A percentile compares a stretch with the other conserved stretches of the same genome.
Conservation (phyloP, 1,139 yeast species). For the Debaryomyces robertsiae region DNA sequence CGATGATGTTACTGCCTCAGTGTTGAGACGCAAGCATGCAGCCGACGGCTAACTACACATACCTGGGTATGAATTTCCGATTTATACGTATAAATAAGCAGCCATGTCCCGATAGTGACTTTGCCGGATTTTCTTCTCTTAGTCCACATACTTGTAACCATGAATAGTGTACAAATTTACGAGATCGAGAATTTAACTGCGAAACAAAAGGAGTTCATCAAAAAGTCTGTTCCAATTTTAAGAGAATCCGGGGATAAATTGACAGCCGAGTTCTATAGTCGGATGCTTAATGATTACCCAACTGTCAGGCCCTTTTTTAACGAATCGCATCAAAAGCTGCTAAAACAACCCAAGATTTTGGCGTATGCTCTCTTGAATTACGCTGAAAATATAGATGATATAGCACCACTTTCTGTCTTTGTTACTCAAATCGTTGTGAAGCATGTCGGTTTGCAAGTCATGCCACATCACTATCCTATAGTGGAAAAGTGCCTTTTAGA, state of each 20-base stretch:
- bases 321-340: slow-evolving; percentile 55
- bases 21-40: too few relatives aligned
- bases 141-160: too few relatives aligned
- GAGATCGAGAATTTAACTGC: slow-evolving; percentile 27
- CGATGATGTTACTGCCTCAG: too few relatives aligned
- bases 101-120: too few relatives aligned
- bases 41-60: too few relatives aligned
- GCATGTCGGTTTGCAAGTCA: slow-evolving; percentile 65
- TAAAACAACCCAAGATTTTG: slow-evolving; percentile 64
- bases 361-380: slow-evolving; percentile 65
- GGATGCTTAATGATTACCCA: slow-evolving; percentile 56
- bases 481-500: slow-evolving; percentile 59
- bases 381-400: slow-evolving; percentile 64
- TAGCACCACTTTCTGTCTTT: slow-evolving; percentile 53
- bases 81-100: too few relatives aligned
- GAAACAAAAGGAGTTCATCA: slow-evolving; percentile 43
- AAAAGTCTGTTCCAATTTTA: slow-evolving; percentile 60
- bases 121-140: too few relatives aligned
- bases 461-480: slow-evolving; percentile 65
- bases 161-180: slow-evolving; percentile 16
- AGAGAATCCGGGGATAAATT: slow-evolving; percentile 57
- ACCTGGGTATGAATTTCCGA: too few relatives aligned
- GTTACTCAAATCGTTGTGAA: slow-evolving; percentile 65
- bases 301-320: slow-evolving; percentile 64
- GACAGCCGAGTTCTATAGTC: slow-evolving; percentile 55